Conservation (phyloP, 208 protist genomes). For the Trichomonas gallinae region DNA sequence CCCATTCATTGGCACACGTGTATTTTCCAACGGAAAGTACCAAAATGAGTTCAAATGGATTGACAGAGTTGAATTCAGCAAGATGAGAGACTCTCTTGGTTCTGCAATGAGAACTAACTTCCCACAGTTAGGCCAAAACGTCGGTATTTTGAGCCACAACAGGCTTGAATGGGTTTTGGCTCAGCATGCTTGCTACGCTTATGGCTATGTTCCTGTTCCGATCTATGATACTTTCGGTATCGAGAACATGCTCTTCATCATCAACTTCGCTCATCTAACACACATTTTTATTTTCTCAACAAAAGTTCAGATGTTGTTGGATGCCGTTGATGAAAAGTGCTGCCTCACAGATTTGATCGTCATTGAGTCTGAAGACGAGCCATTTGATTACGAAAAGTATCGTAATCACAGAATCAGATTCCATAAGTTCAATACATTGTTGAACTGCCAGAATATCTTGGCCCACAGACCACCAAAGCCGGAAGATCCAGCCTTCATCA, state of each 20-base stretch:
- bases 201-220: not conserved
- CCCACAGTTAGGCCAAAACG: not conserved
- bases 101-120: not conserved
- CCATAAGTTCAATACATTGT: not conserved
- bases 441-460: not conserved
- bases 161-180: constrained; percentile 20
- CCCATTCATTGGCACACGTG: not conserved
- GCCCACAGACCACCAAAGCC: not conserved
- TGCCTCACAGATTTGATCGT: not conserved
- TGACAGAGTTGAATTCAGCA: not conserved
- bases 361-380: not conserved
- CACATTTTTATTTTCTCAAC: not conserved
- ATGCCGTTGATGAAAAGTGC: not conserved
- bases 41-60: not conserved
- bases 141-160: constrained; percentile 26
- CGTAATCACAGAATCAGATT: not conserved
- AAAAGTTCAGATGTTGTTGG: not conserved
- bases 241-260: not conserved
- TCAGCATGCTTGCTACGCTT: not conserved
- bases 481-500: not conserved
- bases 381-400: not conserved
- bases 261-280: not conserved
- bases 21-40: not conserved
- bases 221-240: not conserved
- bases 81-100: not conserved